Conservation (phyloP, 169 alveolate species). For the Perkinsus marinus region DNA sequence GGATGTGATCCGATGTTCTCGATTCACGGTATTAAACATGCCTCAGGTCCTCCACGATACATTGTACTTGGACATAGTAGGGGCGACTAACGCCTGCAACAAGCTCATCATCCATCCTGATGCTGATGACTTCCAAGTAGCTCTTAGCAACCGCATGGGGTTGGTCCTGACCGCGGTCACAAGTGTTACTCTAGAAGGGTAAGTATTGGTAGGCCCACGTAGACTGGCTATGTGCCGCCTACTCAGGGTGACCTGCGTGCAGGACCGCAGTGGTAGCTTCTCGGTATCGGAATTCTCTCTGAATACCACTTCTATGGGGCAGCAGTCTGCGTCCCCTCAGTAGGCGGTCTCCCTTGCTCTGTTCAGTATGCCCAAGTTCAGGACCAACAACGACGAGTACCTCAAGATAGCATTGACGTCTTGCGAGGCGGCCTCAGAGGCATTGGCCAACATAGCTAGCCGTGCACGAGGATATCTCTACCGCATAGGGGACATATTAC, state of each 20-base stretch:
- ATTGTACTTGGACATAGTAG: background rate
- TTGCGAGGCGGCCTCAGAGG: background rate
- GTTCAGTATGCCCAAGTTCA: background rate
- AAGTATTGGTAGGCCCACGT: background rate
- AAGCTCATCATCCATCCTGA: background rate
- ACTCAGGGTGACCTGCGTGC: background rate
- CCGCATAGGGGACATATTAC: background rate
- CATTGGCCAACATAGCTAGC: background rate
- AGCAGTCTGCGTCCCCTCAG: background rate
- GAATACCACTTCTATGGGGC: background rate
- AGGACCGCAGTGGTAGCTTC: background rate
- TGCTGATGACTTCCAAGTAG: background rate
- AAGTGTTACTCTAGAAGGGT: background rate
- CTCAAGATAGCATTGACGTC: background rate
- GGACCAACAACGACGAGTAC: background rate
- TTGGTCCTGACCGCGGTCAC: background rate
- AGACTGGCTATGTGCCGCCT: background rate
- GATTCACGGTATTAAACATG: too few relatives aligned
- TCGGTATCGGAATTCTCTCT: background rate
- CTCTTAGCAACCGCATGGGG: background rate
- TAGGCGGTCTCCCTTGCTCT: background rate
- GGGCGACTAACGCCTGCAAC: background rate
- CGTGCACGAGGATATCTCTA: background rate
- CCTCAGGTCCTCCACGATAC: background rate
- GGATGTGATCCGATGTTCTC: too few relatives aligned